A percentile compares a stretch with the other conserved stretches of the same genome.
These are phyloP conservation scores for Chrysanthemum makinoi DNA, from an alignment of 129 eudicot species.

Conservation along the genomic window DNA sequence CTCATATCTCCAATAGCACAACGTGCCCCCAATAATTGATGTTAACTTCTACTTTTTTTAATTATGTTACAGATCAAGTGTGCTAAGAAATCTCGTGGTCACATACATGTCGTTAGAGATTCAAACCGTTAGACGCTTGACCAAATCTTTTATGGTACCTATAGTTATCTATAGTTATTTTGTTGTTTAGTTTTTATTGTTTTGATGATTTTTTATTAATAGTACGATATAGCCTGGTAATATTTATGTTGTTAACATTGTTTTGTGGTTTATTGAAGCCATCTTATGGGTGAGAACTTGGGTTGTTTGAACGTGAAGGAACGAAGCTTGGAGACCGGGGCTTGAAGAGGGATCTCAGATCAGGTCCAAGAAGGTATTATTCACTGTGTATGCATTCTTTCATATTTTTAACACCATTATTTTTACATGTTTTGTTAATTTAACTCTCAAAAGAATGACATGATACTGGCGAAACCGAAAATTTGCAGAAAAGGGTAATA, in stretches of 20 bases:
- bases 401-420: neutral
- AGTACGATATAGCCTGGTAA: too few relatives aligned
- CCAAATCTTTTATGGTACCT: too few relatives aligned
- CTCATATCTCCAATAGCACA: too few relatives aligned
- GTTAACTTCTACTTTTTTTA: too few relatives aligned
- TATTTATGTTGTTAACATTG: neutral
- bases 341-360: slow-evolving; percentile 77
- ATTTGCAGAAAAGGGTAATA: slow-evolving; percentile 79
- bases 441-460: slow-evolving; percentile 63
- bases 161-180: too few relatives aligned
- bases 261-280: slow-evolving; percentile 35
- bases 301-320: slow-evolving; percentile 64
- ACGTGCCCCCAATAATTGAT: too few relatives aligned
- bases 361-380: slow-evolving; percentile 74
- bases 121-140: too few relatives aligned
- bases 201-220: too few relatives aligned
- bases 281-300: slow-evolving; percentile 75
- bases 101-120: too few relatives aligned
- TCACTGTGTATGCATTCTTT: neutral
- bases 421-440: neutral
- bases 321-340: slow-evolving; percentile 75
- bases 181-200: too few relatives aligned
- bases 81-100: too few relatives aligned
- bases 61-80: too few relatives aligned
- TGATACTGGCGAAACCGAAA: slow-evolving; percentile 77